A percentile compares a stretch with the other conserved stretches of the same genome.
These are phyloP conservation scores for Clavispora vitiphila DNA, from an alignment of 805 yeast genomes.

Conservation along the genomic window DNA sequence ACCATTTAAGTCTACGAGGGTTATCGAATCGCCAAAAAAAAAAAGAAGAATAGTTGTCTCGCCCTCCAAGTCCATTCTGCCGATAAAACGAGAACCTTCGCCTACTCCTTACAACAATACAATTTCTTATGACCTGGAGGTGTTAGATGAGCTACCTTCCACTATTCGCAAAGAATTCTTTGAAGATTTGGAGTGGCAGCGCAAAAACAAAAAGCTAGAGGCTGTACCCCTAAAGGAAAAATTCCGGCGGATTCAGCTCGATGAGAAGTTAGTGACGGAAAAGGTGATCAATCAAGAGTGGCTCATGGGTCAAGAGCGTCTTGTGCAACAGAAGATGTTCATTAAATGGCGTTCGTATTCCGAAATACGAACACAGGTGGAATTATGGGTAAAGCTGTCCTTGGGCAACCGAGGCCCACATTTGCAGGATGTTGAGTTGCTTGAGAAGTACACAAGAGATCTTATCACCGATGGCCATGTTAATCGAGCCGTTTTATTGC, in stretches of 20 bases:
- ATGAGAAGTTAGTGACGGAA: conserved; percentile 3
- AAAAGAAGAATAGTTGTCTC: conserved; percentile 11
- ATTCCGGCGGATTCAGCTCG: conserved; percentile 10
- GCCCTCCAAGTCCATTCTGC: conserved; percentile 19
- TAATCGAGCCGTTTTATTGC: conserved; percentile 4
- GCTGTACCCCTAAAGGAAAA: conserved; percentile 25
- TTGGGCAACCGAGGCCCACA: conserved; percentile 13
- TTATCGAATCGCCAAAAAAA: conserved; percentile 26
- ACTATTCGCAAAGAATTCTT: conserved; percentile 32
- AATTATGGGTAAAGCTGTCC: conserved; percentile 11
- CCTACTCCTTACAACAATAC: conserved; percentile 18
- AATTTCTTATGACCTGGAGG: conserved; percentile 30
- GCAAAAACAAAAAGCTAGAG: conserved; percentile 21
- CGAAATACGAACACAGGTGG: conserved; percentile 7
- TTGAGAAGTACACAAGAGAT: conserved; percentile 4
- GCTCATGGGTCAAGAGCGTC: conserved; percentile 8
- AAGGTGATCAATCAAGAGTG: conserved; percentile 8
- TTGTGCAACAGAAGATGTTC: neutral
- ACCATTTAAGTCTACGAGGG: conserved; percentile 26
- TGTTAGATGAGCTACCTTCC: conserved; percentile 36
- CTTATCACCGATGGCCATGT: conserved; percentile 4
- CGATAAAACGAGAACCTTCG: conserved; percentile 7
- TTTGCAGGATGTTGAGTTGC: conserved; percentile 11
- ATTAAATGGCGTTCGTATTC: conserved; percentile 3
- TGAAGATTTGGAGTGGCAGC: conserved; percentile 29